Evolutionary conservation across 305 asterid species (phyloP), one percentile per base, ranked within the genome.

Genomic region (Solanum hybrid): DNA sequence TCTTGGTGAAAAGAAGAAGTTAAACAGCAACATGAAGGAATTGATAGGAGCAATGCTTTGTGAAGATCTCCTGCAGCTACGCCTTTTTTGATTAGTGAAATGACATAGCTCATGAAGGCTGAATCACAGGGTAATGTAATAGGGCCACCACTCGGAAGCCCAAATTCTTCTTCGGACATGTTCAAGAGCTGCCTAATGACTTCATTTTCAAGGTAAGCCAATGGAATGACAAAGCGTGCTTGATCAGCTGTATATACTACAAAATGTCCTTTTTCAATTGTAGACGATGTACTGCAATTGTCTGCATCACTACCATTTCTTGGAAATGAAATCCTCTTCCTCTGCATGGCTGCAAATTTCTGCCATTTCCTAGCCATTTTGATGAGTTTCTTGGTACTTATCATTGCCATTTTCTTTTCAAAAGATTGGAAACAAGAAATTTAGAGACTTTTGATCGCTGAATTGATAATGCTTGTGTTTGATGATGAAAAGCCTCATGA

Each of bases 321-420:
- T 85, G 76, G 56, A 79, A 89, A 40, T 7, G 85, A 66, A 78
- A 85, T 89, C 81, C 86, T 76, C 71, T 34, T 86, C 78, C 88
- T 86, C 56, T 72, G 36, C 56, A 19, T 86, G 26, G 32, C 64
- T 35, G 26, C 79, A 34, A 86, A 86, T 5, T 66, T 35, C 51
- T 86, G 36, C 88, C 88, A 86, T 86, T 6, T 86, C 78, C 78
- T 86, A 1, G 15, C 88, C 88, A 86, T 14, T 10, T 66, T 35
- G 77, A 86, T 86, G 79, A 86, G 88, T 9, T 60, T 86, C 64
- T 66, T 86, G 7, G 88, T n/a, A 35, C 64, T 73, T 0, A 73
- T 29, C 37, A 73, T 73, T 73, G 79, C 12, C 37, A 29, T 73
- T 73, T 73, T 73, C 2, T 29, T 14, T 29, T 1, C 9, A 0